Percentiles rank a stretch among this genome's conserved stretches.
Conservation (phyloP, 2,329 filamentous ascomycete species). For the Tolypocladium cylindrosporum region DNA sequence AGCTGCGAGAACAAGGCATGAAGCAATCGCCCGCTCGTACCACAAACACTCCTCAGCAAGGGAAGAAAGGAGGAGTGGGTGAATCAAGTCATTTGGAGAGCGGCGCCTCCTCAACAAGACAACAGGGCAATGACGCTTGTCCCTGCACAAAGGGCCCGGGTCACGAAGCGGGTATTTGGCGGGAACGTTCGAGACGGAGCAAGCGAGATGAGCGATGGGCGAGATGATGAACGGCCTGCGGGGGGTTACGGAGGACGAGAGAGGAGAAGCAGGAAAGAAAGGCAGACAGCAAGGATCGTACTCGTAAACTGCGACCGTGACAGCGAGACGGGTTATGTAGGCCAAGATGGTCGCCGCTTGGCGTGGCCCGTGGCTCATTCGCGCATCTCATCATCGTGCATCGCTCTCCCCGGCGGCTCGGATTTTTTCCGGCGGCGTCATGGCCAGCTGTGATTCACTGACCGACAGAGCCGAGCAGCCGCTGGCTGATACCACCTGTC, state of each 20-base stretch:
- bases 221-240: not conserved
- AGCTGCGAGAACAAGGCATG: not conserved
- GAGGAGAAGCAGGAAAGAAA: not conserved
- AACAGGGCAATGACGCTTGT: constrained; percentile 1
- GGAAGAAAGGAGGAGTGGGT: not conserved
- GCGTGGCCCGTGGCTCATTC: not conserved
- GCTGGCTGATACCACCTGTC: not conserved
- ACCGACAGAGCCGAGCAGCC: not conserved
- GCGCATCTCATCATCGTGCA: not conserved
- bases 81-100: constrained; percentile 1
- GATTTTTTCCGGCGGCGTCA: not conserved
- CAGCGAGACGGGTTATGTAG: not conserved
- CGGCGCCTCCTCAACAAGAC: not conserved
- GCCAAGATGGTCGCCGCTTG: not conserved
- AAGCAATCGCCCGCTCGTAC: not conserved
- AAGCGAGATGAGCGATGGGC: not conserved
- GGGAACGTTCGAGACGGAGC: not conserved
- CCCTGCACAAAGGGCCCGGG: not conserved
- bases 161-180: not conserved
- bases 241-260: not conserved
- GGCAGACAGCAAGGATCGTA: not conserved
- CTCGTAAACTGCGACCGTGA: not conserved
- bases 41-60: not conserved
- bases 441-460: not conserved
- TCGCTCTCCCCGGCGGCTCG: not conserved